Conservation (phyloP, 2,329 filamentous ascomycete species). For the Teratosphaeria pseudoeucalypti region DNA sequence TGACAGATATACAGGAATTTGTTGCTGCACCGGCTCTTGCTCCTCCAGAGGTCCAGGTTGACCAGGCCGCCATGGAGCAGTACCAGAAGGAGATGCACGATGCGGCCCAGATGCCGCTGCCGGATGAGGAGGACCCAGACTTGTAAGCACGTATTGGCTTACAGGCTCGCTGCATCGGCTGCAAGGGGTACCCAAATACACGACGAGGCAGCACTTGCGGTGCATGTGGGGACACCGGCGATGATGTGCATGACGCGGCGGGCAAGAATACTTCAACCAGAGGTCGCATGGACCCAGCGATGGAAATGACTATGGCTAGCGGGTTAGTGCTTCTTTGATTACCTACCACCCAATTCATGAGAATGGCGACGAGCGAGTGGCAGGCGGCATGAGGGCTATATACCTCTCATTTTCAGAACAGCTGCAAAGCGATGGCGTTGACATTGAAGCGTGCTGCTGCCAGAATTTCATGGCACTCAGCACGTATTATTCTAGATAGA, state of each 20-base stretch:
- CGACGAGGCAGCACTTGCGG: neutral
- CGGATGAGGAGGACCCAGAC: slow-evolving; percentile 80
- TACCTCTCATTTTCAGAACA: slow-evolving; percentile 2
- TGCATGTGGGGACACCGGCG: slow-evolving; percentile 6
- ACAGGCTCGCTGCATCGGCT: neutral
- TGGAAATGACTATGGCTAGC: slow-evolving; percentile 17
- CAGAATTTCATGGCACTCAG: neutral
- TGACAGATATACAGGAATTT: slow-evolving; percentile 60
- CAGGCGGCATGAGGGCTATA: neutral
- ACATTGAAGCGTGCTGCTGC: neutral
- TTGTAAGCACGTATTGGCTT: slow-evolving; percentile 31
- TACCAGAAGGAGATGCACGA: slow-evolving; percentile 83
- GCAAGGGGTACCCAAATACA: neutral
- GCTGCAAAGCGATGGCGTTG: slow-evolving; percentile 19
- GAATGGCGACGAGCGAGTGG: neutral
- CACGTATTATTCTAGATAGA: slow-evolving; percentile 17
- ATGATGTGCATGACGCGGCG: slow-evolving; percentile 10
- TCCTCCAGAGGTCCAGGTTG: slow-evolving; percentile 83
- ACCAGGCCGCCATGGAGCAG: slow-evolving; percentile 67
- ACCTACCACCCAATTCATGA: slow-evolving; percentile 3
- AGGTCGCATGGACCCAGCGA: slow-evolving; percentile 18
- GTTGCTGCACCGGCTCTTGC: slow-evolving; percentile 91
- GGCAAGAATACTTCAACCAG: neutral
- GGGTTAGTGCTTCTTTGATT: slow-evolving; percentile 14
- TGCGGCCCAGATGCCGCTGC: slow-evolving; percentile 74